These are phyloP conservation scores for Fusarium coffeatum DNA, from an alignment of 2,329 filamentous ascomycete species.

Conservation along the genomic window DNA sequence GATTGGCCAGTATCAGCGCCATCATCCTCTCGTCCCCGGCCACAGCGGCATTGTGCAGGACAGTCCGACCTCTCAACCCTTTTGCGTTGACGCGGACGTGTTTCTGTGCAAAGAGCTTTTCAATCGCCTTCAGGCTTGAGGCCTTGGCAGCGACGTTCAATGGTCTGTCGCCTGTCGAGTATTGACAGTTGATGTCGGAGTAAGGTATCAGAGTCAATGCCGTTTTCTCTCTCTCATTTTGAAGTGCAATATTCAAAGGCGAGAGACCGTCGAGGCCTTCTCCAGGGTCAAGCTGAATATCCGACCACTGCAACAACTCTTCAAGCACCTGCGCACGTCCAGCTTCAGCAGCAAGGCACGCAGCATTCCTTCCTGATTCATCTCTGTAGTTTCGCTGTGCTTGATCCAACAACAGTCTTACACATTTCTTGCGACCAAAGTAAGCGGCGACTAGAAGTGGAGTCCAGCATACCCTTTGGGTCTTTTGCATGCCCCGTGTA, in stretches of 20 bases:
- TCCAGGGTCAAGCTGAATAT: background rate
- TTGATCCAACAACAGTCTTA: background rate
- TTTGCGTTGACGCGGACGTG: background rate
- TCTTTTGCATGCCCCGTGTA: too few relatives aligned
- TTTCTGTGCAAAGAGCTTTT: fast-evolving
- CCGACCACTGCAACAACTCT: background rate
- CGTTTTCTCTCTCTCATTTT: fast-evolving
- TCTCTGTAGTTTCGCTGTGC: background rate
- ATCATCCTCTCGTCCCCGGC: fast-evolving
- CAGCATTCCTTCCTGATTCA: fast-evolving
- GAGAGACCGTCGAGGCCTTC: fast-evolving
- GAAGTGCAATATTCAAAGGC: fast-evolving
- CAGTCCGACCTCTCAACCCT: fast-evolving
- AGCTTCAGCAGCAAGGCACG: background rate
- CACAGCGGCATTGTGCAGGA: background rate
- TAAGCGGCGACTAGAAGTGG: background rate
- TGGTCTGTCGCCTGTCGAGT: fast-evolving
- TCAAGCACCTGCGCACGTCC: background rate
- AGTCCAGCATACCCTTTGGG: background rate
- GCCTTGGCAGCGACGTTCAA: background rate
- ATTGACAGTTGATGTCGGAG: fast-evolving
- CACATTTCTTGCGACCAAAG: fast-evolving
- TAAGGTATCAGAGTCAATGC: background rate
- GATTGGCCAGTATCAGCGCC: background rate
- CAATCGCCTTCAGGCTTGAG: fast-evolving